Base-by-base conservation (phyloP, 371 early-diverging fungal genomes). In the Quaeritorhiza haematococci region DNA sequence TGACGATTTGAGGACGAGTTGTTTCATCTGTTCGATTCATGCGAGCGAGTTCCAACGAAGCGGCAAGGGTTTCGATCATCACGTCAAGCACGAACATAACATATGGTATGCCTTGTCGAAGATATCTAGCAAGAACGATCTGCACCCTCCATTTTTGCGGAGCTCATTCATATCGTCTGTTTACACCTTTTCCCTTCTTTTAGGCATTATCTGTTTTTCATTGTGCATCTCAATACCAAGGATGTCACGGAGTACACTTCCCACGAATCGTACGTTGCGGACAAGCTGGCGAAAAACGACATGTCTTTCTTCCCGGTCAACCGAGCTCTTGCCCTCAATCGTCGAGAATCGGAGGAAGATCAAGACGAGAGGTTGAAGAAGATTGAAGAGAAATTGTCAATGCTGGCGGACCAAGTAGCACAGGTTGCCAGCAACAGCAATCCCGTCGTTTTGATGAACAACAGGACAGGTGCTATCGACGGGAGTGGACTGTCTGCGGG, bases 191-290 rank as follows among this genome's bases (percentile, higher is more conserved):
- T n/a, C n/a, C n/a, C n/a, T n/a, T n/a, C 6, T 26, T 47, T 8
- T 43, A 60, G 79, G 80, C 78, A 81, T 60, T 81, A 81, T 55
- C 61, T 81, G 7, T 78, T 76, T 54, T 79, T 79, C 54, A 49
- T 81, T 51, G 76, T 81, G 5, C 82, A 81, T 63, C 50, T 81
- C 43, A 67, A 73, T n/a, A 68, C 64, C 42, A 81, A 81, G 62
- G 78, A 78, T 59, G 53, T 62, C 43, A 79, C 82, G 2, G 82
- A 81, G 63, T 79, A 76, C 44, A 81, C 79, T 0, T 77, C 79
- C 0, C 82, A 79, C 45, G 79, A 79, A 26, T 76, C 82, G 0
- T 79, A 76, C 55, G 75, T 81, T 1, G 62, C 73, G 5, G 72
- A 68, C 6, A 72, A 72, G 33, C 60, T 81, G 0, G 72, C 67